A percentile compares a stretch with the other conserved stretches of the same genome.
Conservation (phyloP, 176 grass and related monocot genomes). For the Bonia amplexicaulis region DNA sequence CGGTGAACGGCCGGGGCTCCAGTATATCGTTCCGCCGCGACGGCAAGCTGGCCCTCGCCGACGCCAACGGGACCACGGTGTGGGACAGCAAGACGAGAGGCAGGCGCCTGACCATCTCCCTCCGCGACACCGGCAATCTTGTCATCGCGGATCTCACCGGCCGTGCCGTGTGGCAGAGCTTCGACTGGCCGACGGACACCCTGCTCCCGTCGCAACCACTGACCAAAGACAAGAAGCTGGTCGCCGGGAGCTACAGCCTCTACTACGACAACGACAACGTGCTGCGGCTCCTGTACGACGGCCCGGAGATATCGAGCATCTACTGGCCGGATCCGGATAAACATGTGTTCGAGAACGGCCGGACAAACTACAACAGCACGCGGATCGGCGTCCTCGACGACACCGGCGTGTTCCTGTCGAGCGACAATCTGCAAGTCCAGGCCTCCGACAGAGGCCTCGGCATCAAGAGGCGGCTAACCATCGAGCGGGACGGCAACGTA, state of each 20-base stretch:
- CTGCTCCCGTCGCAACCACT: conserved; percentile 35
- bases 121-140: conserved; percentile 51
- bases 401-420: conserved; percentile 35
- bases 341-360: not conserved
- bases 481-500: conserved; percentile 48
- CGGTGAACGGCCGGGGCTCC: conserved; percentile 41
- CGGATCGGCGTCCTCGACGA: conserved; percentile 33
- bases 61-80: conserved; percentile 46
- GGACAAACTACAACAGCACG: conserved; percentile 43
- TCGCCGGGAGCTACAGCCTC: conserved; percentile 25
- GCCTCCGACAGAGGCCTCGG: conserved; percentile 31
- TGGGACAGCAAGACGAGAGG: conserved; percentile 39
- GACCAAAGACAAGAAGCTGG: conserved; percentile 26
- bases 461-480: conserved; percentile 45
- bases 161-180: conserved; percentile 35
- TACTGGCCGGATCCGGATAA: conserved; percentile 40
- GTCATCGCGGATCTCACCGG: conserved; percentile 15
- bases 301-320: conserved; percentile 37
- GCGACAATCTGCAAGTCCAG: conserved; percentile 13
- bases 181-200: conserved; percentile 37
- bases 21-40: conserved; percentile 41
- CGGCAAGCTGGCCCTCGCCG: conserved; percentile 40
- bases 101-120: conserved; percentile 14
- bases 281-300: conserved; percentile 38
- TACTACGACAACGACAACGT: conserved; percentile 64